Evolutionary conservation across 108 stramenopile species (phyloP), one percentile per base, ranked within the genome.

Genomic region (Chaetoceros tenuissimus): DNA sequence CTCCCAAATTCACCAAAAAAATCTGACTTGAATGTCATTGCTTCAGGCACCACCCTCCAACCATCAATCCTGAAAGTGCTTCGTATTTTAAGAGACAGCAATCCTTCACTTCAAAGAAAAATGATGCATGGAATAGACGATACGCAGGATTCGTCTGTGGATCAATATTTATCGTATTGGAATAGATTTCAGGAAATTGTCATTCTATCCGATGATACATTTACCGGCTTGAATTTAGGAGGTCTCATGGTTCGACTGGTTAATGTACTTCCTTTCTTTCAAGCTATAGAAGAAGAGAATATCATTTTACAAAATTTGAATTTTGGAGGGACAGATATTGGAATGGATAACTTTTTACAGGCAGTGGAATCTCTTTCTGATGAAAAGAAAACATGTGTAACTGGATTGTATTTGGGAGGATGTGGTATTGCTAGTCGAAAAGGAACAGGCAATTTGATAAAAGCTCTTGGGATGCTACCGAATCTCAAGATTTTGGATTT

Each of bases 401-500:
- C 5, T 5, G 13, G 13, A 13, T 40, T 40, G 34, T 40, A 40
- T 40, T 13, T 40, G 34, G 34, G 34, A 10, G 34, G 34, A 10
- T 40, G 34, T 40, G 34, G 34, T 40, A 40, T 40, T 40, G 34
- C 8, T 40, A 10, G 8, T 40, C 34, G 34, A 10, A n/a, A n/a
- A n/a, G 34, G 34, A 40, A 5, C 8, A 10, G 34, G 34, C 5
- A 13, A 40, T 40, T 40, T 40, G 34, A 13, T 13, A 5, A 40
- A 40, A 40, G 13, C 13, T 10, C 5, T 40, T 40, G 13, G 8
- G 5, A 5, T 40, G 13, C 13, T 5, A 10, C 34, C 34, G 13
- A 13, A 40, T 5, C 34, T 40, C 13, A 10, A 13, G 5, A 40
- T 40, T 40, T 16, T 59, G 23, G 58, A 59, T 52, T 28, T 59